Base-by-base conservation (phyloP, 441 rosid species). In the Adansonia madagascariensis region DNA sequence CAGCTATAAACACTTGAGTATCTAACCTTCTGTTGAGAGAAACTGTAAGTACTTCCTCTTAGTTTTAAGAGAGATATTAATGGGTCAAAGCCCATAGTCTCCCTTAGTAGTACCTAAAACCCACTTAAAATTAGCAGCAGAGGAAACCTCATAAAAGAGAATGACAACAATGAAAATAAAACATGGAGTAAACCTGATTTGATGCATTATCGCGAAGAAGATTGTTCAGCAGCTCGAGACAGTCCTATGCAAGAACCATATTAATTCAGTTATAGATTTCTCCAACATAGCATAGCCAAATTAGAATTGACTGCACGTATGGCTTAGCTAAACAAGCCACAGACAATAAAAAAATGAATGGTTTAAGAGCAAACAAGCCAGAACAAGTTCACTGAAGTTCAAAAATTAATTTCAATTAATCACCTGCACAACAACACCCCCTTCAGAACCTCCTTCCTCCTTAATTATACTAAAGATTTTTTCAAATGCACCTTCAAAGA, bases 361-460 rank as follows among this genome's bases (percentile, higher is more conserved):
- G 57, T 20, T 65, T 55, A 24, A 27, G 18, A 74, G 63, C 20
- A 52, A 66, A 65, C 57, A 73, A 69, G 65, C 62, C 72, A n/a
- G 77, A 68, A 17, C 62, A 80, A 69, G 62, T 80, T 70, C 22
- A 46, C 10, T 43, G 7, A 53, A 53, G 43, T 75, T 3, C 2
- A 20, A 20, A 11, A 46, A 65, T 50, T 41, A 52, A 46, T 49
- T 17, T 6, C 47, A 56, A 52, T 44, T 14, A 81, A 57, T 86
- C 77, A 95, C 99, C 98, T 95, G 99, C 83, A 95, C 97, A 74
- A 95, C 97, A 63, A 95, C 97, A 79, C 95, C 98, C 60, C 99
- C 99, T 49, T 95, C 97, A 68, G 98, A 89, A 20, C 92, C 95
- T 18, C 99, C 98, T 87, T 95, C 98, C 84, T 95, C 97, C 78